phyloP scores from a whole-genome alignment of 148 eudicot species.

The Drosera capensis region DNA sequence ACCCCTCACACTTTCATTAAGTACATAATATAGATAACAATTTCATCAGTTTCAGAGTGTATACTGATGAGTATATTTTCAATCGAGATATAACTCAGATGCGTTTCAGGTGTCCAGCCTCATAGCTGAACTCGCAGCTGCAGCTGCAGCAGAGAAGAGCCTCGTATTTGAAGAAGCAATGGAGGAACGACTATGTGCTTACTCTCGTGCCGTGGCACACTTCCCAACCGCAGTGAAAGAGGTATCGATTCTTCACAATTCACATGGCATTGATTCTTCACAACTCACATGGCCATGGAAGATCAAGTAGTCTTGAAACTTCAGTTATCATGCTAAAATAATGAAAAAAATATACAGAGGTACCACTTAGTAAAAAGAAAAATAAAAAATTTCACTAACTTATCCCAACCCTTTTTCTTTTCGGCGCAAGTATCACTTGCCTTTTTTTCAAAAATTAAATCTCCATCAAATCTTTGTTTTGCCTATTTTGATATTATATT shows the following conservation, averaged over 20 bases:
- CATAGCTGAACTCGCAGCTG: constrained; percentile 68
- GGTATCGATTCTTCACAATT: constrained; percentile 20
- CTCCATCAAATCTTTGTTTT: too few species aligned
- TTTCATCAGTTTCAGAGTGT: background rate
- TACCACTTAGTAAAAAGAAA: too few species aligned
- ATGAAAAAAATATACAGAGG: too few species aligned
- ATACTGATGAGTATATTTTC: too few species aligned
- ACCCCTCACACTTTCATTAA: background rate
- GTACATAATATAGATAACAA: too few species aligned
- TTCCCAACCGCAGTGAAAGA: constrained; percentile 98
- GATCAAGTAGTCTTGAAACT: background rate
- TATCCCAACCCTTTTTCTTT: too few species aligned
- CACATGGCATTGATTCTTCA: background rate
- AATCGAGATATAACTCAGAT: background rate
- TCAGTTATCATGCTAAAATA: too few species aligned
- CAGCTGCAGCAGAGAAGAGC: constrained; percentile 75
- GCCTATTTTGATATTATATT: too few species aligned
- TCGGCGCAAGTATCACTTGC: too few species aligned
- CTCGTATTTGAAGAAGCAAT: constrained; percentile 56
- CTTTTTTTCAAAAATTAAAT: too few species aligned
- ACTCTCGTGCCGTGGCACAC: constrained; percentile 87
- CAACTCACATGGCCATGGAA: background rate
- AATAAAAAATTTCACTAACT: too few species aligned
- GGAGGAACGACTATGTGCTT: constrained; percentile 87
- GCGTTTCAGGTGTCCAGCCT: constrained; percentile 53